Evolutionary conservation across 805 yeast genomes (phyloP), one percentile per base, ranked within the genome.

Genomic region (Hanseniaspora clermontiae): DNA sequence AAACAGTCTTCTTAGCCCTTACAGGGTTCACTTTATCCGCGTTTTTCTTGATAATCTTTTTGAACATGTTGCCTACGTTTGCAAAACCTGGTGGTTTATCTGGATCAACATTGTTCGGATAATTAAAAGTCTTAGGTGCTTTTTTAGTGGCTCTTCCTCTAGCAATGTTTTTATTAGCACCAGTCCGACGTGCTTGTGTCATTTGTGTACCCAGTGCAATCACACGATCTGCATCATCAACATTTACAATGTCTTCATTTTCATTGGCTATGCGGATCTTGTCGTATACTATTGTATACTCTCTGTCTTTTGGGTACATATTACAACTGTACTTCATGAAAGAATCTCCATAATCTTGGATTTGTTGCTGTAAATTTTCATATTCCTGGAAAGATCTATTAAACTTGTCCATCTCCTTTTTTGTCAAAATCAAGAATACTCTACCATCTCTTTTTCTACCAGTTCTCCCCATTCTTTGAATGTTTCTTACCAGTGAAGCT

Each of bases 391-490:
- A 81, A 0, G 97, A 90, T 61, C 82, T 79, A 47, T 84, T 86
- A 65, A 87, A 87, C 65, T 91, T 95, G 6, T 70, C 64, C 56
- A 83, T 79, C 68, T 93, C 99, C 60, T 80, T 80, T 12, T 84
- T 77, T 9, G 96, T 79, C 63, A 91, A 80, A 5, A 93, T 68
- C 39, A 90, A 69, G 4, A 87, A 71, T 1, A 93, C 86, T 58
- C 77, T 78, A 43, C 99, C 99, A 62, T 86, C 88, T 62, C 96
- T 74, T 65, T 88, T 87, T 70, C 99, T 82, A 19, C 98, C 99
- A 0, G 99, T 93, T 71, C 99, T 80, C 31, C 99, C 99, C 95
- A 93, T 88, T 62, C 99, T 73, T 67, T 93, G 99, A 43, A 93
- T 78, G 62, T 86, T 89, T 58, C 95, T 87, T 57, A 93, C 91